Percentiles rank a stretch among this genome's conserved stretches.
phyloP scores from a whole-genome alignment of 75 land plant species.

The Selaginella moellendorffii region DNA sequence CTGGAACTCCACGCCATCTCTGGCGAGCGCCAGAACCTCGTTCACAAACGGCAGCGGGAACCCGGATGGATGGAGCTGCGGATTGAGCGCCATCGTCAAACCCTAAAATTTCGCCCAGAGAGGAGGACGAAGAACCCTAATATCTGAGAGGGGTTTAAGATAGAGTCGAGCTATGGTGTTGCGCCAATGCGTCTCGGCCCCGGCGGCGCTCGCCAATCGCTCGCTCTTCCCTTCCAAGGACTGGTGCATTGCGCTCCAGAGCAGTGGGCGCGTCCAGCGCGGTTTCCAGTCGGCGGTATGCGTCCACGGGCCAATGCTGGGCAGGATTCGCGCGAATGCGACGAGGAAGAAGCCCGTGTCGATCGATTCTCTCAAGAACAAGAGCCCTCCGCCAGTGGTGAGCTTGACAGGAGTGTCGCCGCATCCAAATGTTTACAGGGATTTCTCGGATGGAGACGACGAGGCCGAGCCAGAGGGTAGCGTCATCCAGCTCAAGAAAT shows the following conservation, averaged over 20 bases:
- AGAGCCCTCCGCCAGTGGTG: background rate
- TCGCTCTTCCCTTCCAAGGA: background rate
- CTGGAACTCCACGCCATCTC: constrained; percentile 80
- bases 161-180: background rate
- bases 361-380: background rate
- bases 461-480: background rate
- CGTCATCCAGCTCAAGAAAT: background rate
- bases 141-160: background rate
- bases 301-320: background rate
- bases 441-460: background rate
- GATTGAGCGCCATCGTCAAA: constrained; percentile 83
- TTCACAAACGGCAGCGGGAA: constrained; percentile 71
- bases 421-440: background rate
- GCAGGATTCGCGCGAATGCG: background rate
- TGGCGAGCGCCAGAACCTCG: constrained; percentile 59
- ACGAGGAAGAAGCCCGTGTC: background rate
- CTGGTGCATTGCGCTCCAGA: background rate
- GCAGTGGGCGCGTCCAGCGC: background rate
- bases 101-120: too few species aligned
- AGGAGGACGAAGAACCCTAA: constrained; percentile 1
- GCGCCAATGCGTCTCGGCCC: background rate
- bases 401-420: background rate
- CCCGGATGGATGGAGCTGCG: constrained; percentile 54
- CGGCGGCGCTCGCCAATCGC: background rate
- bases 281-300: background rate